Evolutionary conservation across 345 rosid genomes (phyloP).

Genomic region (Populus pruinosa): DNA sequence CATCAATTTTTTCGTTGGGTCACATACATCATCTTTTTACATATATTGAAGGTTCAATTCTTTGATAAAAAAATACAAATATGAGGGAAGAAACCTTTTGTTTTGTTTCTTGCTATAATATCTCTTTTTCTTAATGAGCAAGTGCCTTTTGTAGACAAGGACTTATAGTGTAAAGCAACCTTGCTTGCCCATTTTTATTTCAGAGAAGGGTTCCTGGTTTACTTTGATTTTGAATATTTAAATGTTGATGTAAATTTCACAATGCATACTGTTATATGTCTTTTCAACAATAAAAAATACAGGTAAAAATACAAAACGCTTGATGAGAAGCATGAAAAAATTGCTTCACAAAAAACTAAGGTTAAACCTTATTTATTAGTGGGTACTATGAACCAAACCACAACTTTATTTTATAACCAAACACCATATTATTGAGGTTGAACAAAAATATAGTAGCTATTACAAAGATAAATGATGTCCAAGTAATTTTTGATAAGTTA

Average conservation of each 20-base stretch:
- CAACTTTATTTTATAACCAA: too few species aligned
- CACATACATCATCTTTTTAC: conserved; percentile 88
- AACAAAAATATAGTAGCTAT: too few species aligned
- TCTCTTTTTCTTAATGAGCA: conserved; percentile 74
- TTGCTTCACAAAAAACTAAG: too few species aligned
- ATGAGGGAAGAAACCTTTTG: conserved; percentile 73
- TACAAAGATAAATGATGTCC: too few species aligned
- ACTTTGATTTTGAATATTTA: background rate
- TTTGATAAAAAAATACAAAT: conserved; percentile 58
- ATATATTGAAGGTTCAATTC: conserved; percentile 77
- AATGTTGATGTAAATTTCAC: background rate
- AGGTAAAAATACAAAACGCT: too few species aligned
- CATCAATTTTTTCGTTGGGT: too few species aligned
- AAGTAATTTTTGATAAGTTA: too few species aligned
- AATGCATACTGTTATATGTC: background rate
- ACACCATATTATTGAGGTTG: too few species aligned
- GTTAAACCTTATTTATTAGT: too few species aligned
- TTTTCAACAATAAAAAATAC: background rate
- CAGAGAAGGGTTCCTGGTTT: background rate
- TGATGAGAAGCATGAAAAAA: too few species aligned
- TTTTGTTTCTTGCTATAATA: conserved; percentile 55
- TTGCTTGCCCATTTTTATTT: background rate
- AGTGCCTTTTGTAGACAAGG: conserved; percentile 68
- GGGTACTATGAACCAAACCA: too few species aligned
- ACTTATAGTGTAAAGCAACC: conserved; percentile 65